Conservation (phyloP, 768 basidiomycete species). For the Rhodotorula paludigena region DNA sequence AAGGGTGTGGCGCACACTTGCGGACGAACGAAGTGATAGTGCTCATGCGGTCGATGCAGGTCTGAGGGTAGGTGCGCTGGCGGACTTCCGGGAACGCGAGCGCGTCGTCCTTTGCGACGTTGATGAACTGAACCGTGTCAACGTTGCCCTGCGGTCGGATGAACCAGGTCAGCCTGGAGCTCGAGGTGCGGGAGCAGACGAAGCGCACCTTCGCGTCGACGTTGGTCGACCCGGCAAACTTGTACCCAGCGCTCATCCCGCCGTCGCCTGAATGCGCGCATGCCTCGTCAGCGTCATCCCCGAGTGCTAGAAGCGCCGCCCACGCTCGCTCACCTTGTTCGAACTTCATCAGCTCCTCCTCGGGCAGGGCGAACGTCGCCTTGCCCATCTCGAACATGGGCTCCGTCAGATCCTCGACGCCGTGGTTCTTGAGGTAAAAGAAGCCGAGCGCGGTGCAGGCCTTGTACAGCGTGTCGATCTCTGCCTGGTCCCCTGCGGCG, state of each 20-base stretch:
- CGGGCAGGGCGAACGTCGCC: conserved; percentile 56
- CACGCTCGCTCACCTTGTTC: too few species aligned
- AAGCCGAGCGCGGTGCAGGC: conserved; percentile 61
- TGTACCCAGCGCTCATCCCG: conserved; percentile 54
- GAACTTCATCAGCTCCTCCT: conserved; percentile 59
- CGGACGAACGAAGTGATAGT: conserved; percentile 57
- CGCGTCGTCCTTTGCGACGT: conserved; percentile 62
- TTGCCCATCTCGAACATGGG: conserved; percentile 59
- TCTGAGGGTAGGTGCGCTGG: conserved; percentile 58
- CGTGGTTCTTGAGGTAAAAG: conserved; percentile 53
- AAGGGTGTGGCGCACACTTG: conserved; percentile 45
- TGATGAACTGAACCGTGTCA: conserved; percentile 61
- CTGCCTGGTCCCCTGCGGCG: conserved; percentile 49
- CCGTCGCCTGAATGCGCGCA: too few species aligned
- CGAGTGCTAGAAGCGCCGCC: too few species aligned
- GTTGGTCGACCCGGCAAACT: conserved; percentile 42
- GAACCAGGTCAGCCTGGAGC: not conserved
- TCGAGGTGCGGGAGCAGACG: not conserved
- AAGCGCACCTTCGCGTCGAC: conserved; percentile 45
- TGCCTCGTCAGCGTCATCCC: too few species aligned
- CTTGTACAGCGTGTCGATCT: conserved; percentile 57
- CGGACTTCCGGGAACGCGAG: conserved; percentile 57
- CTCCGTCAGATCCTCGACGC: conserved; percentile 47
- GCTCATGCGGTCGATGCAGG: conserved; percentile 55
- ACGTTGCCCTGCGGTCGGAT: conserved; percentile 48